Conservation (phyloP, 106 monocot genomes). For the Allium cepa region DNA sequence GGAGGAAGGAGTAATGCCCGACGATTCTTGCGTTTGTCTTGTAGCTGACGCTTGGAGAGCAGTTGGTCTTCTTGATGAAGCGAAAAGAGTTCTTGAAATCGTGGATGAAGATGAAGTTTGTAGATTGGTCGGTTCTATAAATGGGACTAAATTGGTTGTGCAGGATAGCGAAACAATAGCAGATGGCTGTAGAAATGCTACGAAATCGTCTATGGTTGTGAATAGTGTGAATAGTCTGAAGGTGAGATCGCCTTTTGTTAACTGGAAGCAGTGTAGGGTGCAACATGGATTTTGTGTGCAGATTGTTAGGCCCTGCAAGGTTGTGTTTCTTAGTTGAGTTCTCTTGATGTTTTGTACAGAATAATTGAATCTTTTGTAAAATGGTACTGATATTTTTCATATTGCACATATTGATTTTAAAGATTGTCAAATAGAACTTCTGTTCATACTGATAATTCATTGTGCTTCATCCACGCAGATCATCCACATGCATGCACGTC, state of each 20-base stretch:
- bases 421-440: too few species aligned
- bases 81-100: slow-evolving; percentile 30
- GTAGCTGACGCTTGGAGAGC: slow-evolving; percentile 75
- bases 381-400: neutral
- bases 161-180: slow-evolving; percentile 2
- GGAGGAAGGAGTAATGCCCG: slow-evolving; percentile 41
- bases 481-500: too few species aligned
- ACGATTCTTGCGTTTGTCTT: slow-evolving; percentile 31
- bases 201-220: slow-evolving; percentile 1
- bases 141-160: slow-evolving; percentile 4
- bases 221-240: slow-evolving; percentile 2
- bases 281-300: slow-evolving; percentile 18
- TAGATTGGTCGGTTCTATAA: neutral
- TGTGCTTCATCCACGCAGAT: too few species aligned
- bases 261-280: slow-evolving; percentile 18
- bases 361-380: neutral
- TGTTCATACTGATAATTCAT: too few species aligned
- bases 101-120: slow-evolving; percentile 10
- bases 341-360: slow-evolving; percentile 4
- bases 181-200: slow-evolving; percentile 3
- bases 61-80: slow-evolving; percentile 56
- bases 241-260: slow-evolving; percentile 12
- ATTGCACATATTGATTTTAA: neutral
- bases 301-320: slow-evolving; percentile 29
- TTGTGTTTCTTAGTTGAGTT: slow-evolving; percentile 38